Evolutionary conservation across 148 eudicot species (phyloP).

Genomic region (Cornus controversa): DNA sequence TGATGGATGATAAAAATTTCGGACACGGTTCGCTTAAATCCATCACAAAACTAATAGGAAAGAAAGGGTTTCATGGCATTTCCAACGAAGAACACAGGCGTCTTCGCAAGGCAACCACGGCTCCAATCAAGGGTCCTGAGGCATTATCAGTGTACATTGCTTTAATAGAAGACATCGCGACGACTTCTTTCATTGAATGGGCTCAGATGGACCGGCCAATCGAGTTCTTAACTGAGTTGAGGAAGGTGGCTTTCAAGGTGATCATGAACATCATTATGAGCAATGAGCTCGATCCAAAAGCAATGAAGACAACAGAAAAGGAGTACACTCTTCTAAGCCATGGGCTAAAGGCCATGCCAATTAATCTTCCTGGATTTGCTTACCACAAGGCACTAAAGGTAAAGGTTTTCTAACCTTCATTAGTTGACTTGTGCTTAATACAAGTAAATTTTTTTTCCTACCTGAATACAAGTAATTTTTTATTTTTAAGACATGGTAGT

Average conservation of each 20-base stretch:
- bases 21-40: conserved; percentile 44
- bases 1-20: conserved; percentile 34
- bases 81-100: conserved; percentile 6
- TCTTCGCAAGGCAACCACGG: conserved; percentile 28
- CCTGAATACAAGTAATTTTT: too few relatives aligned
- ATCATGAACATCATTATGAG: conserved; percentile 53
- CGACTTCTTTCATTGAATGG: conserved; percentile 15
- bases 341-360: conserved; percentile 55
- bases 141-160: conserved; percentile 34
- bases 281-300: conserved; percentile 26
- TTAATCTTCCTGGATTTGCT: conserved; percentile 53
- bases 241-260: conserved; percentile 47
- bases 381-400: conserved; percentile 60
- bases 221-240: conserved; percentile 47
- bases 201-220: conserved; percentile 13
- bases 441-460: too few relatives aligned
- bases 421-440: too few relatives aligned
- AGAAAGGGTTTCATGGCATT: conserved; percentile 36
- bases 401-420: neutral
- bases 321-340: conserved; percentile 43
- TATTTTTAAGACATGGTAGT: too few relatives aligned
- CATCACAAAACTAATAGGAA: conserved; percentile 37
- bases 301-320: conserved; percentile 48
- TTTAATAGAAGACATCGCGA: conserved; percentile 27
- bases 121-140: conserved; percentile 39